Evolutionary conservation across 148 eudicot genomes (phyloP), one percentile per base, ranked within the genome.

Genomic region (Simmondsia chinensis): DNA sequence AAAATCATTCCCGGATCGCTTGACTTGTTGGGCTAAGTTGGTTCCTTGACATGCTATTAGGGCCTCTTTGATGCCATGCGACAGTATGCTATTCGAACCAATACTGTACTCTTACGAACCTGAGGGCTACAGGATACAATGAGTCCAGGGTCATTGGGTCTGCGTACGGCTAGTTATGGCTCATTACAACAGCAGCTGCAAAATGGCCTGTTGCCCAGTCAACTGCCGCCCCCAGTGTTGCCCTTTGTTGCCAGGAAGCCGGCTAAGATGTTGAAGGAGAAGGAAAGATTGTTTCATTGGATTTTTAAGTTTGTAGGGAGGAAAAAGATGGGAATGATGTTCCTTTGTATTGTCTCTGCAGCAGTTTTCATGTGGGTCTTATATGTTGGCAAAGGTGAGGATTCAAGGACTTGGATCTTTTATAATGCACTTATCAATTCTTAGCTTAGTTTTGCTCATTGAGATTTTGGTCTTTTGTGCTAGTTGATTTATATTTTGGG

Each of bases 121-220:
- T 44, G 45, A 53, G 57, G 54, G 49, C 28, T 74, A n/a, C n/a
- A n/a, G n/a, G n/a, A n/a, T 69, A 72, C 80, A 74, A 87, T 93
- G 99, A 86, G 75, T 53, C 61, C 68, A 55, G 81, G 74, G 87
- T 82, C 99, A 77, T 74, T 82, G 87, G 94, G 96, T 75, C 77
- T 80, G 55, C 81, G 99, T 32, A 72, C 89, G 7, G 80, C 87
- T 57, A 93, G 99, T 68, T 77, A 93, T 78, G 94, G 89, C 21
- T 82, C 99, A 50, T 73, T 93, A 64, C 99, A 76, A 45, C 87
- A 71, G 43, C 86, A 82, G 20, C 38, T 63, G 1, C 77, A 71
- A 25, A 71, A 64, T 52, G 39, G 52, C 32, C 47, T 68, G 17
- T 63, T 54, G 60, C 44, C 70, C 9, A 65, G 43, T 24, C 83